These are phyloP conservation scores for Phylloporus scabripes DNA, from an alignment of 768 basidiomycete genomes.

Conservation along the genomic window DNA sequence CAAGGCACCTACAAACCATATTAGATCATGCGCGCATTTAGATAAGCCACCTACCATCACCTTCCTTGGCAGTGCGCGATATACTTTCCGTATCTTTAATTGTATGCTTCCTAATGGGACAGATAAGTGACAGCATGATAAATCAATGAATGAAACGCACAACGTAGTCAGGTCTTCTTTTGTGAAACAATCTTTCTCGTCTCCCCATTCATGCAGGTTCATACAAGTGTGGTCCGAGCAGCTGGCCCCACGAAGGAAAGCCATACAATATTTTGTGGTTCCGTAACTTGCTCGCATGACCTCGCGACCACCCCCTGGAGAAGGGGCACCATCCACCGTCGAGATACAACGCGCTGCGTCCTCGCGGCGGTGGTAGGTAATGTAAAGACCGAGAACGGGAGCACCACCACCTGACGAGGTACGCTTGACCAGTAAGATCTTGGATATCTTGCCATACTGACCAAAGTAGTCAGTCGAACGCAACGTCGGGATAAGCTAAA, in stretches of 20 bases:
- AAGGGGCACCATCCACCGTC: slow-evolving; percentile 87
- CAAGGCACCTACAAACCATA: slow-evolving; percentile 36
- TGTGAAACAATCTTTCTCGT: slow-evolving; percentile 96
- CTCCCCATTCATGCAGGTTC: slow-evolving; percentile 97
- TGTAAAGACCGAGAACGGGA: slow-evolving; percentile 88
- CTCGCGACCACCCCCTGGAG: slow-evolving; percentile 85
- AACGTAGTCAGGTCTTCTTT: slow-evolving; percentile 93
- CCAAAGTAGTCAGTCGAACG: slow-evolving; percentile 97
- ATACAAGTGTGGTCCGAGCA: slow-evolving; percentile 90
- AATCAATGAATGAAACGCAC: slow-evolving; percentile 40
- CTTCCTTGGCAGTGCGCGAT: slow-evolving; percentile 51
- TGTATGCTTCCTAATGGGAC: slow-evolving; percentile 69
- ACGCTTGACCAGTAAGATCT: slow-evolving; percentile 90
- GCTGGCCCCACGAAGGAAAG: slow-evolving; percentile 77
- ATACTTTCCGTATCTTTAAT: slow-evolving; percentile 84
- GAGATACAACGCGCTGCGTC: slow-evolving; percentile 92
- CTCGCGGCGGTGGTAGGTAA: slow-evolving; percentile 90
- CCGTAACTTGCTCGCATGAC: slow-evolving; percentile 92
- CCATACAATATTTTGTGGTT: slow-evolving; percentile 97
- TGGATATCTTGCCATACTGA: slow-evolving; percentile 96
- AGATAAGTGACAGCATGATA: slow-evolving; percentile 3
- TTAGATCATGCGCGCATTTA: slow-evolving; percentile 4
- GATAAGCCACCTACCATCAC: slow-evolving; percentile 41
- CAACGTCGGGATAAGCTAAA: slow-evolving; percentile 81
- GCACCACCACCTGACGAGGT: slow-evolving; percentile 66